phyloP scores from a whole-genome alignment of 169 alveolate species.

The Plasmodium knowlesi region DNA sequence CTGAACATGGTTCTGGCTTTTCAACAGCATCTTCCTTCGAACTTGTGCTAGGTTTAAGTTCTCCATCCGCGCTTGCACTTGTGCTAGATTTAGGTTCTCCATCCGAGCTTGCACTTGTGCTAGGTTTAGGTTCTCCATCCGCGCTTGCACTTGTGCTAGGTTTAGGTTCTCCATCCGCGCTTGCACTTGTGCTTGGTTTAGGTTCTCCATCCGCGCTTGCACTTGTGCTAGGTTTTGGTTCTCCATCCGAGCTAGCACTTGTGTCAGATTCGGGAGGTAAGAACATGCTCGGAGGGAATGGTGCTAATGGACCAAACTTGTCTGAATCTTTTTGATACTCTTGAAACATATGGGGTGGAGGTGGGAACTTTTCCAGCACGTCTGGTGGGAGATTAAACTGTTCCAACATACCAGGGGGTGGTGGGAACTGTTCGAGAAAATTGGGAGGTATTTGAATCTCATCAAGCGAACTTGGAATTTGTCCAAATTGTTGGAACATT shows the following conservation, averaged over 20 bases:
- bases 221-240: neutral
- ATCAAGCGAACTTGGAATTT: neutral
- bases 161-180: neutral
- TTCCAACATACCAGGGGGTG: neutral
- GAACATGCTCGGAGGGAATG: neutral
- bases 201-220: neutral
- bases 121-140: too few species aligned
- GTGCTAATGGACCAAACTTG: neutral
- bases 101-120: neutral
- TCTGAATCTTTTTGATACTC: neutral
- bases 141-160: neutral
- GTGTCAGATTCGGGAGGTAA: neutral
- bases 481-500: slow-evolving; percentile 3
- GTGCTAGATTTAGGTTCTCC: neutral
- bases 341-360: neutral
- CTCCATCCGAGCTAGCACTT: neutral
- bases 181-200: neutral
- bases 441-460: neutral
- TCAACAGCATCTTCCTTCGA: neutral
- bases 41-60: neutral
- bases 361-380: neutral
- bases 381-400: neutral
- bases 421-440: neutral
- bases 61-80: neutral
- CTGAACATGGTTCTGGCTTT: neutral